phyloP scores from a whole-genome alignment of 768 basidiomycete genomes.

The Amanita thiersii region DNA sequence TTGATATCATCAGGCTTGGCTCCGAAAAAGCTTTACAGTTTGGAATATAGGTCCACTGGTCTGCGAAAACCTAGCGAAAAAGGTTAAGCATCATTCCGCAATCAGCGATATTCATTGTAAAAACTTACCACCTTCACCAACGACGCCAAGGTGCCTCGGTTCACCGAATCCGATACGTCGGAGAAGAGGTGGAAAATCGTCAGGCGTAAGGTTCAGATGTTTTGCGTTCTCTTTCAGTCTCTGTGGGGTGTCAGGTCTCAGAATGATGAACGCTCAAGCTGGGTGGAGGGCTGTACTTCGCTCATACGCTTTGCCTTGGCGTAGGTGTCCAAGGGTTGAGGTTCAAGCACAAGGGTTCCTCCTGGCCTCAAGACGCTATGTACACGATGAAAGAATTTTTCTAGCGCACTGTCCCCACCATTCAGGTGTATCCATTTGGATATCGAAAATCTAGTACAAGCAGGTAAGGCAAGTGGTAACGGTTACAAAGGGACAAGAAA shows the following conservation, averaged over 20 bases:
- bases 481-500: conserved; percentile 6
- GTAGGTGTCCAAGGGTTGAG: conserved; percentile 83
- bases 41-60: too few relatives aligned
- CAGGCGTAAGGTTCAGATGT: conserved; percentile 49
- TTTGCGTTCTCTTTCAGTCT: conserved; percentile 55
- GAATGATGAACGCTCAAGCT: not conserved
- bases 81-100: too few relatives aligned
- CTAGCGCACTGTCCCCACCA: conserved; percentile 66
- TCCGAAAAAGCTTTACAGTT: too few relatives aligned
- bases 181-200: conserved; percentile 50
- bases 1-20: too few relatives aligned
- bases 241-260: conserved; percentile 17
- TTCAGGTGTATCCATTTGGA: conserved; percentile 93
- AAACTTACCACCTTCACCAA: conserved; percentile 62
- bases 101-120: too few relatives aligned
- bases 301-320: conserved; percentile 67
- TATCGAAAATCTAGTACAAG: conserved; percentile 58
- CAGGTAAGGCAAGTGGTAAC: not conserved
- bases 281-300: conserved; percentile 25
- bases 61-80: too few relatives aligned
- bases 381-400: conserved; percentile 57
- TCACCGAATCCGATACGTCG: conserved; percentile 53
- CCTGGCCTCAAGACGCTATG: conserved; percentile 47
- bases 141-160: conserved; percentile 37
- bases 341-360: conserved; percentile 71